Evolutionary conservation across 1,139 yeast species (phyloP), one percentile per base, ranked within the genome.

Genomic region (Ogataea hybrid): DNA sequence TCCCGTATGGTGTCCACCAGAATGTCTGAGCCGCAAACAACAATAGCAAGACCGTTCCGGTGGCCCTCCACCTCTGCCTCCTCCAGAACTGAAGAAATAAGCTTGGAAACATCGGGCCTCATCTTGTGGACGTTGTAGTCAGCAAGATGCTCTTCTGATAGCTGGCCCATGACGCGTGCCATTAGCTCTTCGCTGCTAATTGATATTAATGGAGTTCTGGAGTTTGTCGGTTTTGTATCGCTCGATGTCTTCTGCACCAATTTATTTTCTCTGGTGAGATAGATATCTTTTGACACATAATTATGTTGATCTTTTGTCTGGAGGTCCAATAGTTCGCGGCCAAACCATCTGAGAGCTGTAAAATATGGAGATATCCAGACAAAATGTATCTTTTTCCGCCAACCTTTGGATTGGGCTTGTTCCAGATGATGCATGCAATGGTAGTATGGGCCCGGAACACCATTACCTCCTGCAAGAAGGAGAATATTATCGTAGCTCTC

Each of bases 361-460:
- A 62, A 63, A 40, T 73, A 77, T 44, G 76, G 65, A 3, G 76
- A 64, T 3, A 74, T 69, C 87, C 87, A 81, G 23, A 67, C 47
- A 40, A 80, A 62, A 39, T 68, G 67, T 32, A 77, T 51, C 3
- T 34, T 28, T 12, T 31, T 21, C 6, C 50, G 46, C 28, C 39
- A 34, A 14, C 39, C 41, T 18, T 23, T 21, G 15, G 18, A 25
- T 23, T 11, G 23, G 3, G 30, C 46, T 22, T 32, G 38, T n/a
- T 37, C 31, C 6, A 62, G 58, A 39, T 68, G 55, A 35, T 64
- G 61, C 28, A 59, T 52, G 5, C 70, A 69, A 50, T 68, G 73
- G 32, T 67, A 64, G 44, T 62, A 68, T 25, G 71, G 64, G 20
- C 79, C 77, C 0, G 77, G 76, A 37, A 75, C 70, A 34, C 77